phyloP scores from a whole-genome alignment of 2,329 filamentous ascomycete species.

The Magnaporthiopsis incrustans region DNA sequence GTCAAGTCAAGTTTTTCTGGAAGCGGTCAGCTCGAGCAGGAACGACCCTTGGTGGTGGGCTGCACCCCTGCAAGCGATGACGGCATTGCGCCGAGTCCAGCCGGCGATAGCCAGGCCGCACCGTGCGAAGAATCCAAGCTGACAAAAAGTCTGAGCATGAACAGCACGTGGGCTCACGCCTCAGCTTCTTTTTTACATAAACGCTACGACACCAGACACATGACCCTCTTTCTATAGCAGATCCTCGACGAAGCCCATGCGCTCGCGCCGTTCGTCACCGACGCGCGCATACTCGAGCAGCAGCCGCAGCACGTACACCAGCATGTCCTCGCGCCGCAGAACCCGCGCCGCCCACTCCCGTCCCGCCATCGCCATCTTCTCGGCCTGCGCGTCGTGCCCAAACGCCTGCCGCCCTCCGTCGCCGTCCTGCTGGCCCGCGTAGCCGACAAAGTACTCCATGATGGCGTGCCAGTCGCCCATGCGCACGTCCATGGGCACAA shows the following conservation, averaged over 20 bases:
- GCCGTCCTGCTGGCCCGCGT: constrained; percentile 28
- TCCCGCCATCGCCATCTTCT: constrained; percentile 57
- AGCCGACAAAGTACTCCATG: constrained; percentile 66
- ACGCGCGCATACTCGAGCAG: constrained; percentile 56
- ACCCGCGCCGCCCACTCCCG: constrained; percentile 62
- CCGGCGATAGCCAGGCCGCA: neutral
- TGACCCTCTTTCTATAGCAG: constrained; percentile 16
- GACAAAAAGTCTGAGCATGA: neutral
- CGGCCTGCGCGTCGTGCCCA: constrained; percentile 47
- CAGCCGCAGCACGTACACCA: constrained; percentile 59
- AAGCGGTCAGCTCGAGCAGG: neutral
- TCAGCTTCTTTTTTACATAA: neutral
- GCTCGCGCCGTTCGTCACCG: constrained; percentile 40
- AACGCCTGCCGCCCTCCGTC: neutral
- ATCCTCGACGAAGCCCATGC: constrained; percentile 49
- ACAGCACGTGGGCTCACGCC: neutral
- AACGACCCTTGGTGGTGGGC: neutral
- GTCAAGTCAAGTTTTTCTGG: too few relatives aligned
- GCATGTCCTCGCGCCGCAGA: constrained; percentile 64
- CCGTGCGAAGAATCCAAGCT: neutral
- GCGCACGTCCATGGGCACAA: constrained; percentile 69
- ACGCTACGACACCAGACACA: neutral
- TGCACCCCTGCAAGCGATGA: constrained; percentile 2
- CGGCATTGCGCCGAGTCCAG: constrained; percentile 4
- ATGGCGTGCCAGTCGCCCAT: constrained; percentile 66